A percentile compares a stretch with the other conserved stretches of the same genome.
These are phyloP conservation scores for Kodamaea suecica DNA, from an alignment of 1,139 yeast species.

Conservation along the genomic window DNA sequence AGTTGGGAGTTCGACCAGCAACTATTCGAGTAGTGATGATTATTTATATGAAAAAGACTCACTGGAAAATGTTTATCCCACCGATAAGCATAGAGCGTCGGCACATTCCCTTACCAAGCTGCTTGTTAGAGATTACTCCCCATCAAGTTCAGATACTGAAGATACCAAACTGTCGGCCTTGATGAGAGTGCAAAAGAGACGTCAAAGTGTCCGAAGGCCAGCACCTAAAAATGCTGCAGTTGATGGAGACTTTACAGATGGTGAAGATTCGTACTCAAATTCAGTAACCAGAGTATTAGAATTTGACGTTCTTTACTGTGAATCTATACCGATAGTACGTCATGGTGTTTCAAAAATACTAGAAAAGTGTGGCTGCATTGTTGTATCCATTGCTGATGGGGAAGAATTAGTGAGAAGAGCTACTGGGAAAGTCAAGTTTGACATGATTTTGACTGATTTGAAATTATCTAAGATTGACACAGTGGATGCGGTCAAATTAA, in stretches of 20 bases:
- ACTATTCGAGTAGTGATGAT: conserved; percentile 40
- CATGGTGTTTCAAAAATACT: conserved; percentile 64
- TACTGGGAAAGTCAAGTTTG: conserved; percentile 81
- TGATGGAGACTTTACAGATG: conserved; percentile 6
- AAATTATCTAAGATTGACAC: conserved; percentile 66
- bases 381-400: conserved; percentile 74
- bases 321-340: conserved; percentile 80
- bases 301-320: conserved; percentile 76
- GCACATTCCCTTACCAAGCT: conserved; percentile 29
- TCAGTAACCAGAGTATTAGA: conserved; percentile 15
- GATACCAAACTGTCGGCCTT: conserved; percentile 53
- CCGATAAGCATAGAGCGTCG: conserved; percentile 24
- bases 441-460: conserved; percentile 75
- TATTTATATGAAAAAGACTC: too few species aligned
- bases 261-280: neutral
- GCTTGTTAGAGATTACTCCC: conserved; percentile 49
- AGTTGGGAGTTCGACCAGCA: conserved; percentile 33
- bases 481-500: conserved; percentile 72
- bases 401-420: conserved; percentile 81
- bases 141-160: conserved; percentile 70
- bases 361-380: conserved; percentile 74
- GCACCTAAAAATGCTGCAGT: conserved; percentile 12
- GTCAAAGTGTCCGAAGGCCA: conserved; percentile 48
- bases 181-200: conserved; percentile 53
- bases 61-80: conserved; percentile 21